Conservation (phyloP, 495 filamentous ascomycete species). For the Penicillium pulvis region DNA sequence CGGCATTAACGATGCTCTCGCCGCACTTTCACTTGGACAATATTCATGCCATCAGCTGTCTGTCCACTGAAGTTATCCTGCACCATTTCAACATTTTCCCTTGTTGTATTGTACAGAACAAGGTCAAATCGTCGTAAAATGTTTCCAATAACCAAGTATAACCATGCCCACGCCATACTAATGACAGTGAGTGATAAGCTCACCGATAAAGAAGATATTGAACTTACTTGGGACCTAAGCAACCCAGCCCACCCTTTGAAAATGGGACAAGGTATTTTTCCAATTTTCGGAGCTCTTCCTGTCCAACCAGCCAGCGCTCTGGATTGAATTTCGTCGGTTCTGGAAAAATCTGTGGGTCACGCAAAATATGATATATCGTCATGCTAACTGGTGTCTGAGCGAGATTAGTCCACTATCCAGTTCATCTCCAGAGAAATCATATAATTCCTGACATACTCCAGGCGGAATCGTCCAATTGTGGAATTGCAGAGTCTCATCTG, state of each 20-base stretch:
- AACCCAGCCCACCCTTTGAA: constrained; percentile 46
- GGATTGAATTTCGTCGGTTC: constrained; percentile 43
- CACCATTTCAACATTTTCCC: constrained; percentile 29
- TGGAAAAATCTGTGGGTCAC: constrained; percentile 40
- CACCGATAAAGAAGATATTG: not conserved
- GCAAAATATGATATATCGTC: constrained; percentile 38
- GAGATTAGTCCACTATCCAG: not conserved
- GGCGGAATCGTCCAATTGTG: constrained; percentile 29
- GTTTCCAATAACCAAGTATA: constrained; percentile 7
- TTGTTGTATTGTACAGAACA: constrained; percentile 16
- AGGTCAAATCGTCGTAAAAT: constrained; percentile 13
- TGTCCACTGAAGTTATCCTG: constrained; percentile 35
- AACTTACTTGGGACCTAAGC: constrained; percentile 49
- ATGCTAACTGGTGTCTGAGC: constrained; percentile 24
- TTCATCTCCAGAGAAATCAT: not conserved
- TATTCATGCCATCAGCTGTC: constrained; percentile 21
- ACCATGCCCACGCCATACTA: constrained; percentile 11
- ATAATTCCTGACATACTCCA: constrained; percentile 16
- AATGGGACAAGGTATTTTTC: constrained; percentile 46
- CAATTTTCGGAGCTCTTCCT: constrained; percentile 18
- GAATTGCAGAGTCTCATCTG: constrained; percentile 25
- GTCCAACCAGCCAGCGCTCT: constrained; percentile 44
- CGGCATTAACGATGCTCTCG: not conserved
- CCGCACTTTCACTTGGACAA: constrained; percentile 27
- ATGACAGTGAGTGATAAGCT: not conserved